These are phyloP conservation scores for Tetradesmus lagerheimii DNA, from an alignment of 139 green algal species.

Conservation along the genomic window DNA sequence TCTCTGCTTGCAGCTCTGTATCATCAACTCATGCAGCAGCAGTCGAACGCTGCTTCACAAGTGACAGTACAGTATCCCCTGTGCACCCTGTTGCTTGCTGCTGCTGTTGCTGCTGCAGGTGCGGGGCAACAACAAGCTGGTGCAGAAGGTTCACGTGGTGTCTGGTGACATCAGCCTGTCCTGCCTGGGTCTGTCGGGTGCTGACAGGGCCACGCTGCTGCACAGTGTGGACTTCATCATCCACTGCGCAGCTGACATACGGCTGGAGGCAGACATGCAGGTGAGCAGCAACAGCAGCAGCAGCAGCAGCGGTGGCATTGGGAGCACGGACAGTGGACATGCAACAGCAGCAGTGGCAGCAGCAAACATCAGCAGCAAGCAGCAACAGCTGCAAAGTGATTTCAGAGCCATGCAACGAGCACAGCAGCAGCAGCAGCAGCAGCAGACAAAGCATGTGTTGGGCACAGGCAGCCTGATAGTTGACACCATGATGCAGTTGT, in stretches of 20 bases:
- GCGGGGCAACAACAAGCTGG: background rate
- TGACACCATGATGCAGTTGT: too few species aligned
- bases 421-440: background rate
- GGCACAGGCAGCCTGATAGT: too few species aligned
- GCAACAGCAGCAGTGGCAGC: too few species aligned
- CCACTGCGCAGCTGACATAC: constrained; percentile 53
- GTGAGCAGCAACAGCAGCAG: background rate
- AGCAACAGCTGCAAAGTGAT: background rate
- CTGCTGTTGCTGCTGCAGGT: background rate
- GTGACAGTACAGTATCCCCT: background rate
- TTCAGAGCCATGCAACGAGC: too few species aligned
- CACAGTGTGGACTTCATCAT: constrained; percentile 11
- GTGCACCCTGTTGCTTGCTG: background rate
- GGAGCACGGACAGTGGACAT: too few species aligned
- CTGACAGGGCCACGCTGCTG: background rate
- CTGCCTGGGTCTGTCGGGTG: constrained; percentile 8
- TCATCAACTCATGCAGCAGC: background rate
- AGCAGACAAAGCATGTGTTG: too few species aligned
- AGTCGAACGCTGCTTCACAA: background rate
- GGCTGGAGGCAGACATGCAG: constrained; percentile 60
- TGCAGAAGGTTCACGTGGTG: constrained; percentile 8
- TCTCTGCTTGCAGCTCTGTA: background rate
- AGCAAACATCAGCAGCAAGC: background rate
- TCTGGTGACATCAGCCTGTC: constrained; percentile 22
- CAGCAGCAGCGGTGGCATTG: background rate